Base-by-base conservation (phyloP, 139 green algal species). In the Pycnococcus provasolii region DNA sequence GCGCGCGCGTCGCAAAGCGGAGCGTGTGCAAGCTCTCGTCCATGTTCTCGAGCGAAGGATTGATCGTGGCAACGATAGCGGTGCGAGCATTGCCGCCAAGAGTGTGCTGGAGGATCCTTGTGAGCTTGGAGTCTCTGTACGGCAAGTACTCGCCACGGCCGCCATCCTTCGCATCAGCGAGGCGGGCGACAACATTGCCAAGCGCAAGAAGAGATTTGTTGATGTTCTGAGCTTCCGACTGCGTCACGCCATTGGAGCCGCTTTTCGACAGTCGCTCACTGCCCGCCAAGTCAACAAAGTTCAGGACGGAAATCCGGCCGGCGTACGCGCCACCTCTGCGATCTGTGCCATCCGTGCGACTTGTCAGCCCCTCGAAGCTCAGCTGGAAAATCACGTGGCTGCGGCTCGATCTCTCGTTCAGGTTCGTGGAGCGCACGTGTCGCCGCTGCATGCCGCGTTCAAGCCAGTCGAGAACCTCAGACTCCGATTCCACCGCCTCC, bases 21-120 rank as follows among this genome's bases (percentile, higher is more conserved):
- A 79, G 73, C 3, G 73, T 79, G 46, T 76, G 67, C 3, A 57
- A 69, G 1, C 53, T 79, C 68, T 79, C 73, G 44, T 79, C 73
- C 7, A 58, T 47, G 42, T 75, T 61, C 40, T 54, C 45, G 46
- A n/a, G 52, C 45, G 67, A 45, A 53, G 53, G 11, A 53, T 46
- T 45, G 46, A 74, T 63, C 7, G 44, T 68, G 13, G 68, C 68
- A 5, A 74, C 46, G 46, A 74, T 63, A 6, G 61, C 60, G 4
- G 58, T 68, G 58, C 68, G 58, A 11, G 68, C 68, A 41, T 74
- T 74, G 42, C 68, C 68, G 13, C 68, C 64, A 13, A 71, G 53
- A n/a, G 48, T 41, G 26, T 47, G 53, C 60, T 53, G 60, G 37
- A 66, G 37, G 47, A 74, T 74, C 45, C 68, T 48, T 15, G 68